A percentile compares a stretch with the other conserved stretches of the same genome.
These are phyloP conservation scores for Yamadazyma tumulicola DNA, from an alignment of 805 yeast genomes.

Conservation along the genomic window DNA sequence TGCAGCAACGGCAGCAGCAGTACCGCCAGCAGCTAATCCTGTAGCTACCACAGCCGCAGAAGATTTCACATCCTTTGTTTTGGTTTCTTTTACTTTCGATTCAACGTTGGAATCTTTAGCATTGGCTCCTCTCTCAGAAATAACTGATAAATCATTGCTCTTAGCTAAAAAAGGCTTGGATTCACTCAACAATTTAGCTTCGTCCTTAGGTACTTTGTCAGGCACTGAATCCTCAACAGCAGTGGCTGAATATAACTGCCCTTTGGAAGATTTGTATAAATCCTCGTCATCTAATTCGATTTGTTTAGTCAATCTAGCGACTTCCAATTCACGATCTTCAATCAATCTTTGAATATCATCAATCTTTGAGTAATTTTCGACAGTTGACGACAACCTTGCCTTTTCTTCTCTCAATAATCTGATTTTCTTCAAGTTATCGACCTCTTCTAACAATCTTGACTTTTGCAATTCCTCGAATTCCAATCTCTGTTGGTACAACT, in stretches of 20 bases:
- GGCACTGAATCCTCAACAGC: slow-evolving; percentile 12
- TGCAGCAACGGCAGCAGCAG: slow-evolving; percentile 14
- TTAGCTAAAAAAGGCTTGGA: slow-evolving; percentile 22
- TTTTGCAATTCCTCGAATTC: slow-evolving; percentile 38
- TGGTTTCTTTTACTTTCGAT: slow-evolving; percentile 7
- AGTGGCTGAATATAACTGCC: slow-evolving; percentile 6
- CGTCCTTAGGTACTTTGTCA: slow-evolving; percentile 14
- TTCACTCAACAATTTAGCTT: slow-evolving; percentile 3
- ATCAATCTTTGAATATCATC: slow-evolving; percentile 27
- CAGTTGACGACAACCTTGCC: slow-evolving; percentile 24
- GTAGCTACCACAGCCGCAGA: slow-evolving; percentile 9
- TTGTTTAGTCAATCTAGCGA: slow-evolving; percentile 27
- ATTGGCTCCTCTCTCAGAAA: slow-evolving; percentile 20
- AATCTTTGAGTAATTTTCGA: slow-evolving; percentile 17
- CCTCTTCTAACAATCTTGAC: slow-evolving; percentile 35
- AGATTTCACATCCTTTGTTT: slow-evolving; percentile 2
- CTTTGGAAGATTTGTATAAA: slow-evolving; percentile 12
- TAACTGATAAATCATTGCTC: slow-evolving; percentile 27
- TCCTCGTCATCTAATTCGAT: slow-evolving; percentile 31
- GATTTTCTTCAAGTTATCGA: slow-evolving; percentile 37
- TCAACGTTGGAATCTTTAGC: slow-evolving; percentile 7
- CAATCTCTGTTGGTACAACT: slow-evolving; percentile 25
- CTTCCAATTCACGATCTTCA: slow-evolving; percentile 31
- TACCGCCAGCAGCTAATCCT: slow-evolving; percentile 13
- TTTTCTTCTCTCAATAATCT: slow-evolving; percentile 38